Evolutionary conservation across 441 rosid species (phyloP), one percentile per base, ranked within the genome.

Genomic region (Euphorbia schlechtendalii): DNA sequence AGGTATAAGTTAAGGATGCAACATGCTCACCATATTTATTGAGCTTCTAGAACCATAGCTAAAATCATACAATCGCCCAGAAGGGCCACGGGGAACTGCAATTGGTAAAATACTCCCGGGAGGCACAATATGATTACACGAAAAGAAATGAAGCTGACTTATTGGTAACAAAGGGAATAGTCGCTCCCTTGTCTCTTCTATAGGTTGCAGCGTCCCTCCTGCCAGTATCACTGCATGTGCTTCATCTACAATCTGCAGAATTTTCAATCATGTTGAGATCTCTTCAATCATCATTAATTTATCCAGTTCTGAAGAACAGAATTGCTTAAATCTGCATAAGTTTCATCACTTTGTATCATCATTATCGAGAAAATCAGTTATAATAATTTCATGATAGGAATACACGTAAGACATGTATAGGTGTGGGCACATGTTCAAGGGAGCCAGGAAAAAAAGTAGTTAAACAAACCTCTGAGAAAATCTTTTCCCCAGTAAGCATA

Each of bases 171-270:
- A 76, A 22, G 99, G 96, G 77, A 94, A 91, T 69, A 91, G 96
- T 46, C 96, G 81, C 70, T 87, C 98, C 75, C 96, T 89, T 57
- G 96, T 87, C 80, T 91, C 98, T 84, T 91, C 96, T 61, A 91
- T 79, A 54, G 99, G 99, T 76, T 94, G 98, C 75, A 94, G 84
- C 64, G 99, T 94, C 66, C 98, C 99, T 43, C 99, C 99, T 0
- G 96, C 96, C 76, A 91, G 74, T 72, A 94, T 69, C 64, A 94
- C 87, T 62, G 98, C 92, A 62, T 75, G 98, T 61, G 94, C 92
- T 78, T 89, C 86, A 70, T 84, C 76, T 64, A 84, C 90, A 78
- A 94, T 84, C 99, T 91, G 77, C 72, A 74, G 32, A 62, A 63
- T 57, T 65, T 71, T 63, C 63, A 64, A 67, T 59, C 12, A 65